phyloP scores from a whole-genome alignment of 1,139 yeast species.

The Candida sanyaensis region DNA sequence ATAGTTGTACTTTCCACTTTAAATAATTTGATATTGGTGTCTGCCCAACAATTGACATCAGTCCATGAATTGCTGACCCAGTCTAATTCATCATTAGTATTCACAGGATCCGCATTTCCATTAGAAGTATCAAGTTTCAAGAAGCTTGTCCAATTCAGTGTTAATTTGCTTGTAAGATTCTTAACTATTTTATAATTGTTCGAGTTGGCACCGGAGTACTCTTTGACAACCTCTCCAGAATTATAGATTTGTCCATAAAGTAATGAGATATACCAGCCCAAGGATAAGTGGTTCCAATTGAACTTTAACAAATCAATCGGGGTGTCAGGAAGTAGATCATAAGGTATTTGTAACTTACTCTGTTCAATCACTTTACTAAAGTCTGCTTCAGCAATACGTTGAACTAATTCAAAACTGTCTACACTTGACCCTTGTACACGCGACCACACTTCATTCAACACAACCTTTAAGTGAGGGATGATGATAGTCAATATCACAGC shows the following conservation, averaged over 20 bases:
- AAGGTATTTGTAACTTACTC: constrained; percentile 26
- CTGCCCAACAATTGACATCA: constrained; percentile 57
- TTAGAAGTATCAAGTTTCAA: constrained; percentile 17
- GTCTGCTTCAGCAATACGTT: constrained; percentile 38
- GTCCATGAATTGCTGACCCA: constrained; percentile 32
- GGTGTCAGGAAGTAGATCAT: constrained; percentile 36
- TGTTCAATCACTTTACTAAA: constrained; percentile 22
- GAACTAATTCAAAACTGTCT: constrained; percentile 38
- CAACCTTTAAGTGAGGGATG: constrained; percentile 38
- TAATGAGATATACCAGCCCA: constrained; percentile 77
- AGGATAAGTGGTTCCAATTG: constrained; percentile 60
- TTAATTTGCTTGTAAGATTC: constrained; percentile 42
- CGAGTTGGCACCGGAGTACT: constrained; percentile 16
- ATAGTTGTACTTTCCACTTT: constrained; percentile 44
- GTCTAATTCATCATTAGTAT: constrained; percentile 9
- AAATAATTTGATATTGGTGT: constrained; percentile 64
- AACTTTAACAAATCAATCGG: constrained; percentile 55
- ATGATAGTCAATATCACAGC: constrained; percentile 44
- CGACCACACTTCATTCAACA: constrained; percentile 39
- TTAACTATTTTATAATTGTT: constrained; percentile 29
- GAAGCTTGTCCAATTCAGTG: constrained; percentile 41
- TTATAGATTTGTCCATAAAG: constrained; percentile 68
- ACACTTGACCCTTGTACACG: constrained; percentile 22
- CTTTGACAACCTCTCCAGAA: constrained; percentile 29
- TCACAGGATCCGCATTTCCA: constrained; percentile 6